Base-by-base conservation (phyloP, 2,329 filamentous ascomycete genomes). In the Talaromyces sp. region DNA sequence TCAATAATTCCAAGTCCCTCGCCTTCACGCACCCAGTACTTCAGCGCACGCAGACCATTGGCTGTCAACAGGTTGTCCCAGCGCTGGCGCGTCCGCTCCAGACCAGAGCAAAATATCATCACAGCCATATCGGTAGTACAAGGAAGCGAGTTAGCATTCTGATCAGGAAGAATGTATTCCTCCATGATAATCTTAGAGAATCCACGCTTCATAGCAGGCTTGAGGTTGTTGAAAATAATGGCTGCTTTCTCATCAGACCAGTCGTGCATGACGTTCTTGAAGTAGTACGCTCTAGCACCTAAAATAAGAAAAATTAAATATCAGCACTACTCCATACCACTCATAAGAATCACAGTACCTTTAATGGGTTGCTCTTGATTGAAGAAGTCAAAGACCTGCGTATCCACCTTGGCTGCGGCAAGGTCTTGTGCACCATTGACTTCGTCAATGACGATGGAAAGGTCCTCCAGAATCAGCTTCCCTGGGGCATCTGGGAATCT, bases 391-490 rank as follows among this genome's bases (percentile, higher is more conserved):
- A 56, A 55, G 6, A 27, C 24, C 2, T 56, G 40, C 4, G 45
- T 49, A 10, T 61, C 49, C 35, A 64, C 52, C n/a, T 30, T 49
- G 1, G 37, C 45, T 2, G 37, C 41, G 4, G 51, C 49, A 1
- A 60, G 33, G 9, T 58, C 50, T 13, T 37, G 42, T 8, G 54
- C 53, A 8, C 49, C 41, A 14, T 51, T 32, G n/a, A 63, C 51
- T n/a, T 64, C 54, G 37, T 67, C 59, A 47, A 71, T 57, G 20
- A 80, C 74, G 3, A 63, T 53, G 0, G 73, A 66, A 2, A 77
- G 65, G 56, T 82, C 80, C 54, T 82, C 77, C 0, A 82, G 62
- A 2, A 82, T 60, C 1, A 82, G 63, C 9, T 68, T 67, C 3
- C 78, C 78, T 0, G 72, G 68, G 0, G 64, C 63, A 1, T 70